Evolutionary conservation across 1,139 yeast species (phyloP), one percentile per base, ranked within the genome.

Genomic region (Petasospora rhodanensis): DNA sequence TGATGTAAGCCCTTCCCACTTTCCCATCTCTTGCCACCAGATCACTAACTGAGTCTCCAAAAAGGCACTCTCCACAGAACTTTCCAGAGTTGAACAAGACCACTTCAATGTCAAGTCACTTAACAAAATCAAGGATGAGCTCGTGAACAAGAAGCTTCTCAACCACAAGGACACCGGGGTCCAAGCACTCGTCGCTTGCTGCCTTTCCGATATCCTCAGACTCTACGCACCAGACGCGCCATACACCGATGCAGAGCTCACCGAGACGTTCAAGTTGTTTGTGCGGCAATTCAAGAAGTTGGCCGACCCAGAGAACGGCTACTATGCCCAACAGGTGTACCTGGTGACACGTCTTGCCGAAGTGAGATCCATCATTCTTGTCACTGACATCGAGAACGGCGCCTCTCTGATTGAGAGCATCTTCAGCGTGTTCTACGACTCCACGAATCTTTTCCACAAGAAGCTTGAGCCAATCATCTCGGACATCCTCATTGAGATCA

Each of bases 201-300:
- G 93, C 42, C 47, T 87, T 9, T 70, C 89, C 4, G 95, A 87
- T 54, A 64, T 89, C 11, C 59, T 89, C 26, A 68, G 95, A 40
- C 59, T 87, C 9, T 80, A 70, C 53, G 96, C 96, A 0, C 96
- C 96, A 0, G 85, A 87, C 56, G 95, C 96, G 5, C 96, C 97
- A 6, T 87, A 72, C 56, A 76, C 84, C 2, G 76, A 77, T 22
- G 46, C 61, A 2, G 80, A 82, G 43, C 61, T 87, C 20, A 63
- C 76, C 1, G 76, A 68, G 18, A 66, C 80, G n/a, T 81, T 82
- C 59, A 70, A 65, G 42, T 61, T 79, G 6, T 76, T 85, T 49
- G 68, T 80, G 44, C 60, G 62, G 22, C 91, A 83, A 52, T 73
- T 87, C 45, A 68, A 68, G 37, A 67, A 66, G 28, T 58, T 86